These are phyloP conservation scores for Gaultheria prostrata DNA, from an alignment of 148 eudicot genomes.

Conservation along the genomic window DNA sequence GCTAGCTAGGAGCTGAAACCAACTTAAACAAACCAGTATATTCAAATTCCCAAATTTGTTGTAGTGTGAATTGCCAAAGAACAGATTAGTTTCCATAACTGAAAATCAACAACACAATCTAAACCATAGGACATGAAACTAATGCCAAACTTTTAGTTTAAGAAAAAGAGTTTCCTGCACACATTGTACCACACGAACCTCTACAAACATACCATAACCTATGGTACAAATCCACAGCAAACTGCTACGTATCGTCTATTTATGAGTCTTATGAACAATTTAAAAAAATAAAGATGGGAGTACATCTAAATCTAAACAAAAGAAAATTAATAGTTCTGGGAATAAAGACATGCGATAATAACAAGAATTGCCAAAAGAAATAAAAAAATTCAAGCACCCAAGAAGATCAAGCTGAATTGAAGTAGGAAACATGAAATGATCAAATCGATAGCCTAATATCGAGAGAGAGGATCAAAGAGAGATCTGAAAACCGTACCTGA, in stretches of 20 bases:
- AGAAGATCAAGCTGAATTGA: too few relatives aligned
- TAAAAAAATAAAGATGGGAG: too few relatives aligned
- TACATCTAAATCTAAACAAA: too few relatives aligned
- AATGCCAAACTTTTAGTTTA: too few relatives aligned
- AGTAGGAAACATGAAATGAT: too few relatives aligned
- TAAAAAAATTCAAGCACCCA: too few relatives aligned
- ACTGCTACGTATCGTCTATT: background rate
- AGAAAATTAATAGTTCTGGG: too few relatives aligned
- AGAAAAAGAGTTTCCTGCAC: too few relatives aligned
- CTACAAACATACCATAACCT: slow-evolving; percentile 2
- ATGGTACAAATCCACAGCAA: background rate
- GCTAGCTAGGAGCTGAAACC: background rate
- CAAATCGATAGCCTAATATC: too few relatives aligned
- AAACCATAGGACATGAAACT: background rate
- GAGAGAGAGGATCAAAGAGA: background rate
- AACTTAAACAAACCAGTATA: background rate
- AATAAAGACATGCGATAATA: too few relatives aligned
- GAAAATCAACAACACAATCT: background rate
- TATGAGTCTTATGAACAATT: too few relatives aligned
- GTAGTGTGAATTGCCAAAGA: background rate
- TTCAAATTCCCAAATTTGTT: background rate
- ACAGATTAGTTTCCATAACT: background rate
- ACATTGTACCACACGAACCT: background rate
- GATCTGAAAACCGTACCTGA: slow-evolving; percentile 33
- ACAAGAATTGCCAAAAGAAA: too few relatives aligned